Base-by-base conservation (phyloP, 352 stramenopile genomes). In the Pythium folliculosum region DNA sequence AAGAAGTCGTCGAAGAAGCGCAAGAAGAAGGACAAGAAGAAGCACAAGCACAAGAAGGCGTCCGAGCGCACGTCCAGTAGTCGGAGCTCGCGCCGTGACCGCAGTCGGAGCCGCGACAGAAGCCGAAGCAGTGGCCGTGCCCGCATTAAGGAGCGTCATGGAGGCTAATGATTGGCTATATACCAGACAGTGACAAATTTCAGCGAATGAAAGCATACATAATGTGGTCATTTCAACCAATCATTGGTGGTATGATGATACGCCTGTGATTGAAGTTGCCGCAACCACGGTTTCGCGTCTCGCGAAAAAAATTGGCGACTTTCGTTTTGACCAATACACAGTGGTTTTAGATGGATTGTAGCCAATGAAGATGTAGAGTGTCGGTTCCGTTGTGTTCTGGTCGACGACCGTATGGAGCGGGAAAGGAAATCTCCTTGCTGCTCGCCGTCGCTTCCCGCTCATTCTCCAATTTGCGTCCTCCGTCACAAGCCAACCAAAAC, bases 21-120 rank as follows among this genome's bases (percentile, higher is more conserved):
- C 13, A 67, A 56, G 3, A 63, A 66, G 50, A 69, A 63, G 58
- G 63, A 63, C 19, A 49, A 64, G 23, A 55, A 63, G 50, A 71
- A 7, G 10, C 43, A 48, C 43, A 48, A 66, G 23, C 47, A 38
- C 10, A 63, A 49, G 35, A 22, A 65, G 10, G 58, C 62, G 23
- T n/a, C 55, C 17, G 52, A 37, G 17, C 43, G 44, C 14, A 35
- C 47, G 12, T 56, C 30, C 10, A 50, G 35, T 40, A 50, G 35
- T 40, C 48, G 23, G 13, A 63, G 50, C 6, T 67, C 40, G 13
- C 32, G 59, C 17, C 50, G 22, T 8, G 37, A 53, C 7, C 47
- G 49, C 17, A 32, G 51, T 19, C 55, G 66, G 1, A 52, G 53
- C 14, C 56, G 57, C 14, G 55, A 22, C 47, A 57, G 58, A 43